Base-by-base conservation (phyloP, 2,329 filamentous ascomycete genomes). In the Trichoderma asperellum region DNA sequence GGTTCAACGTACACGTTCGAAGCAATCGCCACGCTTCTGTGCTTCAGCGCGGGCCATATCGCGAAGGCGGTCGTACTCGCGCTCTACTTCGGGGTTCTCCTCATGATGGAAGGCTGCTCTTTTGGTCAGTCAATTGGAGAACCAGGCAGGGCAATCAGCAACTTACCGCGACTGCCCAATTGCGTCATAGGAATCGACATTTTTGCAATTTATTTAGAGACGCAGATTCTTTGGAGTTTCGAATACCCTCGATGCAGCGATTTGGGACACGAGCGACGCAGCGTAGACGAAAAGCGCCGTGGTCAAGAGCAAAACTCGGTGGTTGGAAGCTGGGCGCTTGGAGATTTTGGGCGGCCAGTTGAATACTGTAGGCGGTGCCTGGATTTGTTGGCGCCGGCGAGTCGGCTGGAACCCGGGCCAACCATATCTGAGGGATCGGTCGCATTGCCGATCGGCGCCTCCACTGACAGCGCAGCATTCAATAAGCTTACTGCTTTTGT, bases 41-140 rank as follows among this genome's bases (percentile, higher is more conserved):
- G 91, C 93, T 84, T 97, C 94, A 75, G 89, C 85, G 72, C 92
- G 89, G 21, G 95, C 96, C 21, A 94, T 86, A 74, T 91, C 90
- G 76, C 96, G 93, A 56, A 98, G 87, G 66, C 93, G 92, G 79
- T 98, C 94, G 81, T 98, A 98, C 82, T 98, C 94, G 74, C 86
- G 88, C 83, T 98, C 94, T 68, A 88, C 85, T 70, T 90, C 86
- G 74, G 83, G 83, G 77, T 87, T 88, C 73, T 89, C 85, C 70
- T 85, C 86, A 79, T 93, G 90, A 80, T 90, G 92, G 83, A 95
- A 93, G 80, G 91, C 92, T 94, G 77, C 24, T 14, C 35, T 37
- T 53, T 68, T 58, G 62, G 40, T 60, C 70, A 63, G 71, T 53
- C 43, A 63, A n/a, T 34, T 35, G 14, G 32, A 49, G 12, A 53